These are phyloP conservation scores for Sonneratia alba DNA, from an alignment of 345 rosid species.

Conservation along the genomic window DNA sequence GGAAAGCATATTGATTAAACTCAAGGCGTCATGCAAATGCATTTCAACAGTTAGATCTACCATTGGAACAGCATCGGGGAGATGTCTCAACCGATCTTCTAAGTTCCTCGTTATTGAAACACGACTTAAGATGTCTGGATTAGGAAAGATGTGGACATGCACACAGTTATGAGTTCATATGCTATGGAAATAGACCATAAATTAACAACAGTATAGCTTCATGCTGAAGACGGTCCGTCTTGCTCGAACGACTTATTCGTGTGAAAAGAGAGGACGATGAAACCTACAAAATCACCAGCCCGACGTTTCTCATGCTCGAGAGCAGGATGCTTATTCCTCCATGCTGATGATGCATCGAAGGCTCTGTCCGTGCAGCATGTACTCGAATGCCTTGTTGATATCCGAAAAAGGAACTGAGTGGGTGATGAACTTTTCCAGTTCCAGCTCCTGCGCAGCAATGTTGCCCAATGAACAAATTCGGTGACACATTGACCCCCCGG, in stretches of 20 bases:
- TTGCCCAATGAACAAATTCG: background rate
- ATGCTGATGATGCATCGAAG: conserved; percentile 39
- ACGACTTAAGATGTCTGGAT: background rate
- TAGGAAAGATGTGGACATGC: background rate
- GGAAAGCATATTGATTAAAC: background rate
- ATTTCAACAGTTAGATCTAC: no score
- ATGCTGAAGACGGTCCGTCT: background rate
- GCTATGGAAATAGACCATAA: no score
- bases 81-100: no score
- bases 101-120: background rate
- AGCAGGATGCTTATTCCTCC: conserved; percentile 12
- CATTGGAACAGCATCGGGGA: no score
- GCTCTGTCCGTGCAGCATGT: conserved; percentile 37
- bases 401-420: conserved; percentile 29
- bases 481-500: background rate
- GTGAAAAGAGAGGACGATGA: no score
- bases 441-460: conserved; percentile 27
- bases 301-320: background rate
- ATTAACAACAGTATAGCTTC: background rate
- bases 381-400: conserved; percentile 41
- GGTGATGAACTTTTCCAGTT: conserved; percentile 42
- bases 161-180: background rate
- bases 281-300: background rate
- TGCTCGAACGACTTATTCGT: background rate
- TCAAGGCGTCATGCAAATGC: no score